phyloP scores from a whole-genome alignment of 2,329 filamentous ascomycete species.

The Huntiella decipiens region DNA sequence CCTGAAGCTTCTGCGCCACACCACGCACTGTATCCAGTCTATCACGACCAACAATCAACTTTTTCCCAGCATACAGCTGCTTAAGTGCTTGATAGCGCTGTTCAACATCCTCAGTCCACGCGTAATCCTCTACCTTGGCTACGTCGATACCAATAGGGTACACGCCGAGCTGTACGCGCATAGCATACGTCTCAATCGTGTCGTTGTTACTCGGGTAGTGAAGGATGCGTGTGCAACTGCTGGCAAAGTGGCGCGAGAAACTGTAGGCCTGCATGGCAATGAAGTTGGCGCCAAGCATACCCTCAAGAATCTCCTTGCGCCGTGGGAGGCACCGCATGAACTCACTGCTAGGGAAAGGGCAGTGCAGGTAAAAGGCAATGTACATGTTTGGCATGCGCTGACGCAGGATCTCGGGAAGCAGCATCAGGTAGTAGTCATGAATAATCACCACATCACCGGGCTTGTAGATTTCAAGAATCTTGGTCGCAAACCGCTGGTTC shows the following conservation, averaged over 20 bases:
- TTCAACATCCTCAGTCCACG: slow-evolving; percentile 51
- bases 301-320: slow-evolving; percentile 77
- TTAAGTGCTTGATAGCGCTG: slow-evolving; percentile 55
- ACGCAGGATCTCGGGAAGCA: slow-evolving; percentile 73
- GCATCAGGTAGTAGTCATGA: slow-evolving; percentile 84
- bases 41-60: slow-evolving; percentile 87
- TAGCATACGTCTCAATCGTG: slow-evolving; percentile 75
- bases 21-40: slow-evolving; percentile 84
- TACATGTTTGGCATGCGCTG: slow-evolving; percentile 77
- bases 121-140: slow-evolving; percentile 53
- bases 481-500: slow-evolving; percentile 82
- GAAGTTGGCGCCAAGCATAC: slow-evolving; percentile 77
- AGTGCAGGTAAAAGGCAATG: slow-evolving; percentile 86
- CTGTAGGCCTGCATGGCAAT: slow-evolving; percentile 91
- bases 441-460: slow-evolving; percentile 84
- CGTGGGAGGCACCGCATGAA: slow-evolving; percentile 77
- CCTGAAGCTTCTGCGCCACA: slow-evolving; percentile 88
- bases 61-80: slow-evolving; percentile 69
- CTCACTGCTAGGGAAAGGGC: slow-evolving; percentile 89
- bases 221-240: slow-evolving; percentile 77
- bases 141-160: slow-evolving; percentile 92
- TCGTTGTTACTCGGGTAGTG: slow-evolving; percentile 75
- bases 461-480: slow-evolving; percentile 74
- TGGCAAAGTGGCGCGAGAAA: slow-evolving; percentile 86
- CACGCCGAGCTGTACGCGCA: slow-evolving; percentile 76